These are phyloP conservation scores for Drosera capensis DNA, from an alignment of 148 eudicot genomes.

Conservation along the genomic window DNA sequence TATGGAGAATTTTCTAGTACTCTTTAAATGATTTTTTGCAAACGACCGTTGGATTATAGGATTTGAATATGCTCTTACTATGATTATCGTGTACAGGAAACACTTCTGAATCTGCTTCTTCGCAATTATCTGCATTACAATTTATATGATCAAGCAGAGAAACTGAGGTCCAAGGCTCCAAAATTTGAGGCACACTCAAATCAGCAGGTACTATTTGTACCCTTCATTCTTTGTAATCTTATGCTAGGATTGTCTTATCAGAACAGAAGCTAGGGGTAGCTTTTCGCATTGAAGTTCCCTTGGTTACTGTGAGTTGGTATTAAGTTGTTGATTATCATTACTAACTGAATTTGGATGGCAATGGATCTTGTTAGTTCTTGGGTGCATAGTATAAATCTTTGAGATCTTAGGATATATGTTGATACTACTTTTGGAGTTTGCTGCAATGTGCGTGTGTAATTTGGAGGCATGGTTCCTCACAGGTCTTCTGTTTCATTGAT, in stretches of 20 bases:
- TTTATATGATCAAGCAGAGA: slow-evolving; percentile 94
- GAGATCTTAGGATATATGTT: too few species aligned
- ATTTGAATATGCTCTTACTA: not conserved
- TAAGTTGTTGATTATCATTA: too few species aligned
- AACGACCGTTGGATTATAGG: not conserved
- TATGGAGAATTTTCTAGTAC: too few species aligned
- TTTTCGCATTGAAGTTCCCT: too few species aligned
- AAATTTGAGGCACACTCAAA: slow-evolving; percentile 97
- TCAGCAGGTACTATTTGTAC: slow-evolving; percentile 52
- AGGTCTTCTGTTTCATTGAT: too few species aligned
- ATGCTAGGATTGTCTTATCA: not conserved
- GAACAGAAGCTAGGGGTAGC: not conserved
- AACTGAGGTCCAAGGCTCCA: slow-evolving; percentile 95
- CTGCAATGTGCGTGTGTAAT: too few species aligned
- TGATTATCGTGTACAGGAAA: slow-evolving; percentile 43
- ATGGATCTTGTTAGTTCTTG: too few species aligned
- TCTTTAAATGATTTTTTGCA: not conserved
- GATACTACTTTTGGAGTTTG: too few species aligned
- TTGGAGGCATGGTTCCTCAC: too few species aligned
- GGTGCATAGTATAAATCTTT: too few species aligned
- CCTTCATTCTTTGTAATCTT: not conserved
- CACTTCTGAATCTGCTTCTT: slow-evolving; percentile 81
- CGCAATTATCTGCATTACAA: slow-evolving; percentile 93
- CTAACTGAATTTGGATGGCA: too few species aligned
- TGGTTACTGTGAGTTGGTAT: too few species aligned